phyloP scores from a whole-genome alignment of 1,139 yeast genomes.

The Pichia terricola region DNA sequence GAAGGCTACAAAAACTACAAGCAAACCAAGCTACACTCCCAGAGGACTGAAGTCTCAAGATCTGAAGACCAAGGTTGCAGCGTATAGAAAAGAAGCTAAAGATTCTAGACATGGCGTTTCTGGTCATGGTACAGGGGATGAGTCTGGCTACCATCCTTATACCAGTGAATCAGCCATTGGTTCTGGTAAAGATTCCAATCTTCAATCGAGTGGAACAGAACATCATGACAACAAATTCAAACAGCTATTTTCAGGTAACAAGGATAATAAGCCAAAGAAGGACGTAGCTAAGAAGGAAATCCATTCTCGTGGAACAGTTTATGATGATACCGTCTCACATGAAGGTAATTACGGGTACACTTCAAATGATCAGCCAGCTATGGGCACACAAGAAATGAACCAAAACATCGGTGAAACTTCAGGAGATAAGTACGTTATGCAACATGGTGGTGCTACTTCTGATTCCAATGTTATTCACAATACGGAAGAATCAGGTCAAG shows the following conservation, averaged over 20 bases:
- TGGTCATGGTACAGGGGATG: not conserved
- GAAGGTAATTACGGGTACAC: not conserved
- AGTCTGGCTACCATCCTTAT: not conserved
- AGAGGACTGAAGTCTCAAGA: not conserved
- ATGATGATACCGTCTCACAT: not conserved
- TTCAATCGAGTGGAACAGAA: no score
- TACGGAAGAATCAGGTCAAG: not conserved
- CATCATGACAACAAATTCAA: constrained; percentile 1
- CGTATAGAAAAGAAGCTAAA: not conserved
- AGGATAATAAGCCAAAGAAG: constrained; percentile 1
- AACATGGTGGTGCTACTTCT: not conserved
- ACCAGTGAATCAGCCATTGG: not conserved
- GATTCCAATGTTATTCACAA: not conserved
- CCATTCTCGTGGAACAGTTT: constrained; percentile 3
- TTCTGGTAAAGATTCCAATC: no score
- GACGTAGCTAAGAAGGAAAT: not conserved
- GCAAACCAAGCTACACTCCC: no score
- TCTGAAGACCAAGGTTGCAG: not conserved
- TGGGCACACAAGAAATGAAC: not conserved
- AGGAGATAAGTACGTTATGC: not conserved
- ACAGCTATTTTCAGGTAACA: constrained; percentile 1
- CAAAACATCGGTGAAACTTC: not conserved
- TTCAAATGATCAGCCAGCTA: not conserved
- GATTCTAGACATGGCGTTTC: not conserved
- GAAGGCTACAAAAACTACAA: no score